phyloP scores from a whole-genome alignment of 164 flowering plant species.

The Umbilicus rupestris region DNA sequence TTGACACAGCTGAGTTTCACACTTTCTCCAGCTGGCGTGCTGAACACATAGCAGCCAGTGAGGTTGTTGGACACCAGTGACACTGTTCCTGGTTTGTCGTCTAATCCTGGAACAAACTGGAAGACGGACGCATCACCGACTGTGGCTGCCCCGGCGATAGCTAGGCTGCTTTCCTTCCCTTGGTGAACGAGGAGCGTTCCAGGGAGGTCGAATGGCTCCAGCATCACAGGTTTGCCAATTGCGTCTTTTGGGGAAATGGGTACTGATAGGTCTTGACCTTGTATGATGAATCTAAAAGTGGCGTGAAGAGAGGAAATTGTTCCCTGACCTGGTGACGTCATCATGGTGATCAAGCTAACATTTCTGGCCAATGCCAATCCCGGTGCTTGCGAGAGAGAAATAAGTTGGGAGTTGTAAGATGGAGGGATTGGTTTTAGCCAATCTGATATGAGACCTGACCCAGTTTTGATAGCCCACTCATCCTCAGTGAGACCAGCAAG shows the following conservation, averaged over 20 bases:
- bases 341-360: constrained; percentile 39
- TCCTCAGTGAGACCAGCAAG: constrained; percentile 62
- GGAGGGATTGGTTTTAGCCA: constrained; percentile 65
- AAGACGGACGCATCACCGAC: constrained; percentile 23
- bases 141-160: constrained; percentile 8
- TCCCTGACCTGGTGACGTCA: constrained; percentile 38
- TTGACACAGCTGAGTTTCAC: constrained; percentile 30
- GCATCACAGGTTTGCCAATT: constrained; percentile 28
- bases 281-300: constrained; percentile 58
- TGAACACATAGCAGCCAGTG: constrained; percentile 36
- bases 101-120: constrained; percentile 43
- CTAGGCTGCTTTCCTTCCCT: constrained; percentile 22
- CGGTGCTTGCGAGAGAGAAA: constrained; percentile 42
- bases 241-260: constrained; percentile 15
- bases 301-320: constrained; percentile 41
- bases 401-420: constrained; percentile 39
- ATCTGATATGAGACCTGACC: constrained; percentile 32
- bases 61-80: constrained; percentile 38
- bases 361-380: constrained; percentile 29
- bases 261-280: constrained; percentile 13
- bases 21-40: constrained; percentile 39
- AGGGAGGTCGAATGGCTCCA: constrained; percentile 48
- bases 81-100: constrained; percentile 32
- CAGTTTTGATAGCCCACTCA: constrained; percentile 55
- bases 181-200: constrained; percentile 29